phyloP scores from a whole-genome alignment of 2,329 filamentous ascomycete species.

The Coniochaeta pulveracea region DNA sequence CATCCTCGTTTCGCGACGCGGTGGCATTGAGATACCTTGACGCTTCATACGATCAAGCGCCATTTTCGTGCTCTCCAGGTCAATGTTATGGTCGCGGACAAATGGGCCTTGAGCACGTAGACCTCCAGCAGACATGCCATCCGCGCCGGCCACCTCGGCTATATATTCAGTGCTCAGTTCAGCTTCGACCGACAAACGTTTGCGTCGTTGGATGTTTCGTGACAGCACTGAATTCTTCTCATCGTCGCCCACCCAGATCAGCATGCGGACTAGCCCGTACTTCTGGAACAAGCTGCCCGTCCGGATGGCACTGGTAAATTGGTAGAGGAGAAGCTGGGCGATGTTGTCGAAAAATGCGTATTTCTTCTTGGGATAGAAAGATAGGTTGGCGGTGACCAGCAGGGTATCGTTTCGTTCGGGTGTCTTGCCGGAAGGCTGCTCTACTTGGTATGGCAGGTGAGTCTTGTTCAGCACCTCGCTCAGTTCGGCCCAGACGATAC shows the following conservation, averaged over 20 bases:
- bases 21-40: constrained; percentile 29
- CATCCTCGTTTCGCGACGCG: constrained; percentile 26
- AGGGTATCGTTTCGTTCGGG: constrained; percentile 57
- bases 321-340: constrained; percentile 44
- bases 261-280: constrained; percentile 69
- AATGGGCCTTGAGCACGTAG: constrained; percentile 13
- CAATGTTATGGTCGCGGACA: constrained; percentile 33
- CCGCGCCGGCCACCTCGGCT: constrained; percentile 35
- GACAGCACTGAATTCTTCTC: constrained; percentile 53
- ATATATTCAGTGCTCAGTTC: constrained; percentile 51
- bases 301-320: constrained; percentile 49
- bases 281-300: constrained; percentile 52
- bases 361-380: constrained; percentile 35
- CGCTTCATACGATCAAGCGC: constrained; percentile 34
- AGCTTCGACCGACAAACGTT: constrained; percentile 43
- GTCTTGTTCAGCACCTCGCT: constrained; percentile 36
- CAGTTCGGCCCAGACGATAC: constrained; percentile 51
- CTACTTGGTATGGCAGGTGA: constrained; percentile 43
- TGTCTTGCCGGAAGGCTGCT: constrained; percentile 23
- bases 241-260: constrained; percentile 57
- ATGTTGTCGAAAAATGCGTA: constrained; percentile 45
- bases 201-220: constrained; percentile 40
- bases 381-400: constrained; percentile 60
- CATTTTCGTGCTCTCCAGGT: constrained; percentile 29
- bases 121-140: constrained; percentile 2